These are phyloP conservation scores for Punctularia strigosozonata DNA, from an alignment of 768 basidiomycete genomes.

Conservation along the genomic window DNA sequence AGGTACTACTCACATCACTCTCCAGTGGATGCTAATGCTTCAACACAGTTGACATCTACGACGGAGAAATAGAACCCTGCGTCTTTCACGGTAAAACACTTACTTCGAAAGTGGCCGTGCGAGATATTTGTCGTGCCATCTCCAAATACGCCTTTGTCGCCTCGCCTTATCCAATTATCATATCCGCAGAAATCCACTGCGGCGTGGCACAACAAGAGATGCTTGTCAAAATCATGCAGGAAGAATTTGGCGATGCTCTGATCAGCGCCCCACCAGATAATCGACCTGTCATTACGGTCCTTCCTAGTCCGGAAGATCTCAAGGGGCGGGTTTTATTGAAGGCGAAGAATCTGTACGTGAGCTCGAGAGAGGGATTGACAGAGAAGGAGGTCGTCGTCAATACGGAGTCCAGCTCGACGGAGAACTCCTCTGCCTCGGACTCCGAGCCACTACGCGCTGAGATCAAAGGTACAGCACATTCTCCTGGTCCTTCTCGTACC, in stretches of 20 bases:
- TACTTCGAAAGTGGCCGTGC: constrained; percentile 70
- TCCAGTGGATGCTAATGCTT: background rate
- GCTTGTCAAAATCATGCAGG: constrained; percentile 63
- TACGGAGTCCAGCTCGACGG: constrained; percentile 30
- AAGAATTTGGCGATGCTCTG: constrained; percentile 44
- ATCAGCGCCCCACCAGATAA: constrained; percentile 37
- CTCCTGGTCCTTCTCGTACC: background rate
- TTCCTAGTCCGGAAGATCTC: constrained; percentile 83
- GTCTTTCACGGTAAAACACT: constrained; percentile 87
- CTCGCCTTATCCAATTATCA: constrained; percentile 85
- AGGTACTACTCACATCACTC: constrained; percentile 17
- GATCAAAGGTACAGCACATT: too few relatives aligned
- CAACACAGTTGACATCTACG: constrained; percentile 76
- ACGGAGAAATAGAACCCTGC: constrained; percentile 75
- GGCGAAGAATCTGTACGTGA: constrained; percentile 70
- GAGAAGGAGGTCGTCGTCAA: constrained; percentile 24
- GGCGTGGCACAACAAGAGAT: constrained; percentile 65
- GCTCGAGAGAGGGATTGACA: constrained; percentile 22
- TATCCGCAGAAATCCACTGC: constrained; percentile 91
- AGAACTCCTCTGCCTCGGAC: constrained; percentile 21
- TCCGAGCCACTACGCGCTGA: too few relatives aligned
- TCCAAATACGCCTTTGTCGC: constrained; percentile 82
- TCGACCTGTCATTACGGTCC: constrained; percentile 28
- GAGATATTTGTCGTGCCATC: constrained; percentile 77
- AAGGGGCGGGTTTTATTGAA: constrained; percentile 77